These are phyloP conservation scores for Casuarina glauca DNA, from an alignment of 306 rosid species.

Conservation along the genomic window DNA sequence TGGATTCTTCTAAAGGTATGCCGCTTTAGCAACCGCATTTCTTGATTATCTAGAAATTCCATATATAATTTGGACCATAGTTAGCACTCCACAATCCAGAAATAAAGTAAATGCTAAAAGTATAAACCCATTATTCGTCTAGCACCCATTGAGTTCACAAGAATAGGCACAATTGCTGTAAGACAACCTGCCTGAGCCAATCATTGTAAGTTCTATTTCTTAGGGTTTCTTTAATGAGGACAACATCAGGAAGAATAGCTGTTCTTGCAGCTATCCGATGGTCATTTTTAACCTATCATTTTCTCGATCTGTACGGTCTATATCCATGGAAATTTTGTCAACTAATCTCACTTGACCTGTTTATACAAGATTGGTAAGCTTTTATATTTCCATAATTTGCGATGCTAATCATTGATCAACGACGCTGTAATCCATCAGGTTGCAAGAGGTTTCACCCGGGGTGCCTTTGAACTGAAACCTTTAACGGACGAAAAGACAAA, in stretches of 20 bases:
- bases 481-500: conserved; percentile 57
- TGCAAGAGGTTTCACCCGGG: conserved; percentile 88
- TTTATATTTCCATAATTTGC: neutral
- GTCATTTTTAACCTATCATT: neutral
- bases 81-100: conserved; percentile 15
- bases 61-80: conserved; percentile 1
- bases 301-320: neutral
- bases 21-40: neutral
- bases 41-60: conserved; percentile 19
- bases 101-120: conserved; percentile 6
- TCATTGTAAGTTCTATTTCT: neutral
- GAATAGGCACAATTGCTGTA: neutral
- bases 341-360: neutral
- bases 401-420: conserved; percentile 21
- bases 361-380: neutral
- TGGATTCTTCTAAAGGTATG: conserved; percentile 91
- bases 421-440: conserved; percentile 57
- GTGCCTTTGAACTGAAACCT: conserved; percentile 75
- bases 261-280: too few species aligned
- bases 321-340: neutral
- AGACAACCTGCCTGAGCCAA: neutral
- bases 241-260: neutral
- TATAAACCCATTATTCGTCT: neutral
- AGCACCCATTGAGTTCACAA: neutral
- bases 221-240: neutral